Conservation (phyloP, 768 basidiomycete species). For the Mycena capillaripes region DNA sequence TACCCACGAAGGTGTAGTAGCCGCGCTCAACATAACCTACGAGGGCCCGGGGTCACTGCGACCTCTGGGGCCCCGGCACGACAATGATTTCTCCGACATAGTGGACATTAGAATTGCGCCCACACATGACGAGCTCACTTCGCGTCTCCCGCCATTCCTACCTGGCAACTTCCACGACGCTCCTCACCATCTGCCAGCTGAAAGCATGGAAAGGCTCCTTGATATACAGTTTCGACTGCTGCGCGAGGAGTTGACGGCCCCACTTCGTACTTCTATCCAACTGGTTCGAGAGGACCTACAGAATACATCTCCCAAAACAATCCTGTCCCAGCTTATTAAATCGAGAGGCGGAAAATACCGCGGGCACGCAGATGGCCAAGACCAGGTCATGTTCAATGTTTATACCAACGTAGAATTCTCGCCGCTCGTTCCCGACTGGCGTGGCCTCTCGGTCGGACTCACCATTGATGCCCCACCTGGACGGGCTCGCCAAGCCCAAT, state of each 20-base stretch:
- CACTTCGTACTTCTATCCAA: constrained; percentile 65
- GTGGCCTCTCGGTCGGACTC: constrained; percentile 65
- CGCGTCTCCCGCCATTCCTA: constrained; percentile 63
- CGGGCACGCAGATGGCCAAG: constrained; percentile 54
- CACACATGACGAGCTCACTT: constrained; percentile 75
- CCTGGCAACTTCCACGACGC: constrained; percentile 72
- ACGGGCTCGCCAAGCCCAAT: constrained; percentile 57
- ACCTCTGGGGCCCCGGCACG: constrained; percentile 68
- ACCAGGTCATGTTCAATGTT: constrained; percentile 72
- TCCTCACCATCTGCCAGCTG: constrained; percentile 70
- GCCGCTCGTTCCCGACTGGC: constrained; percentile 62
- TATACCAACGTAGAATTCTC: constrained; percentile 68
- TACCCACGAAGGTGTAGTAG: constrained; percentile 50
- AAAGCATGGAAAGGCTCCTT: constrained; percentile 74
- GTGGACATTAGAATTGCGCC: constrained; percentile 75
- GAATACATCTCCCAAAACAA: constrained; percentile 45
- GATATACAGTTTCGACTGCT: constrained; percentile 84
- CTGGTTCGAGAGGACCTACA: constrained; percentile 62
- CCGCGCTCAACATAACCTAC: constrained; percentile 57
- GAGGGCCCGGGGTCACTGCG: constrained; percentile 70
- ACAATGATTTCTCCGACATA: constrained; percentile 75
- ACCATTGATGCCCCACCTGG: constrained; percentile 69
- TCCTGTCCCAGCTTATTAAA: constrained; percentile 60
- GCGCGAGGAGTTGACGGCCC: constrained; percentile 79
- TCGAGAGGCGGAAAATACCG: constrained; percentile 72